Percentiles rank a stretch among this genome's conserved stretches.
phyloP scores from a whole-genome alignment of 1,284 basidiomycete species.

The Sporisorium sorghi region DNA sequence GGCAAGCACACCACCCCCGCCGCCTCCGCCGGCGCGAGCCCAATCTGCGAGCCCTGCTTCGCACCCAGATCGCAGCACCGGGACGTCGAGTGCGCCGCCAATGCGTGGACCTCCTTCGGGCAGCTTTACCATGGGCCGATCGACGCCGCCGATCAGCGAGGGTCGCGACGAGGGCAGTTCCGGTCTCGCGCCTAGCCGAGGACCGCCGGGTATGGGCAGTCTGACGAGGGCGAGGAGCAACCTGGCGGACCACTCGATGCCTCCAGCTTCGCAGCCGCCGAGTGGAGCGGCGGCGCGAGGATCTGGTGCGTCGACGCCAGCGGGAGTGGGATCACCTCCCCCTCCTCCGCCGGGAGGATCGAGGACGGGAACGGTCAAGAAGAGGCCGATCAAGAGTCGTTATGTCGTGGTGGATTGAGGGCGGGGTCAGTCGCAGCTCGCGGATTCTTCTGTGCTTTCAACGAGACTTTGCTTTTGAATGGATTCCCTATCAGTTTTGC shows the following conservation, averaged over 20 bases:
- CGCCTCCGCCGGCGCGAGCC: slow-evolving; percentile 58
- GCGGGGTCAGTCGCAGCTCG: neutral
- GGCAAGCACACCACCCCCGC: slow-evolving; percentile 56
- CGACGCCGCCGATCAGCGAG: slow-evolving; percentile 52
- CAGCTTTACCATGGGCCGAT: slow-evolving; percentile 30
- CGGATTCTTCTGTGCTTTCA: neutral
- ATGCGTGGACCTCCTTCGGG: slow-evolving; percentile 33
- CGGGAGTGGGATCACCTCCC: slow-evolving; percentile 26
- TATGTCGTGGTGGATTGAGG: slow-evolving; percentile 65
- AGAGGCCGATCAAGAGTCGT: slow-evolving; percentile 65
- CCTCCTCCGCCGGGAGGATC: slow-evolving; percentile 46
- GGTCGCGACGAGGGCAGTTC: slow-evolving; percentile 37
- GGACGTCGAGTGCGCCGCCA: slow-evolving; percentile 35
- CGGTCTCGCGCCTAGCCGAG: slow-evolving; percentile 23
- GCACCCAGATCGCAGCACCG: slow-evolving; percentile 37
- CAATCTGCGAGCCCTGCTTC: slow-evolving; percentile 62
- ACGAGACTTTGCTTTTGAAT: neutral
- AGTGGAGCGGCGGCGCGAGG: slow-evolving; percentile 13
- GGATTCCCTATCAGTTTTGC: neutral
- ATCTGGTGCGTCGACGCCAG: slow-evolving; percentile 25
- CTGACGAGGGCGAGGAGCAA: slow-evolving; percentile 54
- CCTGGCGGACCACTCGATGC: slow-evolving; percentile 57
- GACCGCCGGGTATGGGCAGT: slow-evolving; percentile 29
- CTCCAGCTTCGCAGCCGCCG: slow-evolving; percentile 56
- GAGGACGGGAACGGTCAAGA: slow-evolving; percentile 55